Base-by-base conservation (phyloP, 2,329 filamentous ascomycete species). In the Periconia macrospinosa region DNA sequence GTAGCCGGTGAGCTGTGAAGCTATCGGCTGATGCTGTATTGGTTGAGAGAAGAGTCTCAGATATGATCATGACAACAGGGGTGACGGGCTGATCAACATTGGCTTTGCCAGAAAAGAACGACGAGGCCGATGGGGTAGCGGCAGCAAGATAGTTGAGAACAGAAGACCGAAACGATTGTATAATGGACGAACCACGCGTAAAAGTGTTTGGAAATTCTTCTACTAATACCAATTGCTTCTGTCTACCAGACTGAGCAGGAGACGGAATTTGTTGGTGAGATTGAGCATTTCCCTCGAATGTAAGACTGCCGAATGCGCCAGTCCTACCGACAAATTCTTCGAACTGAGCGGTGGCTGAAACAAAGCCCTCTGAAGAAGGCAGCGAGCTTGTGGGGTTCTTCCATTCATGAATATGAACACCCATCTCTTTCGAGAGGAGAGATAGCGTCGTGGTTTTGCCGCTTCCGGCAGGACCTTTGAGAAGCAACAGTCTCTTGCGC, bases 401-500 rank as follows among this genome's bases (percentile, higher is more conserved):
- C 94, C 94, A 99, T 73, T 97, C 92, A 30, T 94, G 78, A 30
- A 97, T 77, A 57, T 92, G 85, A 55, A 89, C 87, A 1, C 82
- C 83, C 78, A 97, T 79, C n/a, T 89, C 85, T 58, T 85, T 85
- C 5, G 92, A 88, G 35, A 99, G 81, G 19, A 96, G 78, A 11
- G 84, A 83, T 49, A 97, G 69, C 0, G 93, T 96, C 0, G 91
- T 92, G 0, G 94, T 97, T 76, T 99, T 99, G 30, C 91, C 94
- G 33, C 90, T 90, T 18, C 94, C 94, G 41, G 94, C 92, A 33
- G 92, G 86, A 11, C 94, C 94, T 73, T 95, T 96, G 42, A 99
- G 79, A 27, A 99, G 81, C 53, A 97, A 81, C 53, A 97, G 70
- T 55, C 89, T 84, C 78, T 96, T 86, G 50, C 72, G 74, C 50